These are phyloP conservation scores for Harringtonia lauricola DNA, from an alignment of 2,329 filamentous ascomycete genomes.

Conservation along the genomic window DNA sequence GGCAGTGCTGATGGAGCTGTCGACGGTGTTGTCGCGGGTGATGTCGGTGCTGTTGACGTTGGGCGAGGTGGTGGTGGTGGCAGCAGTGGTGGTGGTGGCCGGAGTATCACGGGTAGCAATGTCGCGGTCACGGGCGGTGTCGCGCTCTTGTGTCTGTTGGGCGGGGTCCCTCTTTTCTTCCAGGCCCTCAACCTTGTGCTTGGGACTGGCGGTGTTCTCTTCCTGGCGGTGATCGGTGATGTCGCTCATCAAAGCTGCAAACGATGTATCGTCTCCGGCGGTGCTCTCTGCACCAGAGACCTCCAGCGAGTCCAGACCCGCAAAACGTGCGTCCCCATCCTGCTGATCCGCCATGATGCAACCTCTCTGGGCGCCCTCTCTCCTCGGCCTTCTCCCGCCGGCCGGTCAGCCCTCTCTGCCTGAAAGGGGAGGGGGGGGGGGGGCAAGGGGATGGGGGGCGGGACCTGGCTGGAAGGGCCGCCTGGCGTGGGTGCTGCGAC, in stretches of 20 bases:
- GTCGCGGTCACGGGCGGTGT: neutral
- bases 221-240: constrained; percentile 4
- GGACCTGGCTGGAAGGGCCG: too few relatives aligned
- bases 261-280: constrained; percentile 4
- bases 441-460: neutral
- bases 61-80: constrained; percentile 17
- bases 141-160: neutral
- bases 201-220: neutral
- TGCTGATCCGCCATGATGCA: constrained; percentile 10
- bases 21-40: constrained; percentile 10
- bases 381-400: neutral
- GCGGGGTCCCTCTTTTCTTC: too few relatives aligned
- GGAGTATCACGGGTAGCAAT: too few relatives aligned
- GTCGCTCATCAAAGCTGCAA: constrained; percentile 5
- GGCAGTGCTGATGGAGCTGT: neutral
- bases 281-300: constrained; percentile 2
- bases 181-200: too few relatives aligned
- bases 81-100: constrained; percentile 10
- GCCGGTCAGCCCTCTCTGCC: neutral
- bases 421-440: neutral
- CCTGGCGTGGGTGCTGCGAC: too few relatives aligned
- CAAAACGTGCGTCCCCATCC: constrained; percentile 8
- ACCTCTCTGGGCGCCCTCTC: neutral
- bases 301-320: constrained; percentile 12
- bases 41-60: constrained; percentile 13